Base-by-base conservation (phyloP, 1,284 basidiomycete species). In the Ustilago cynodontis region DNA sequence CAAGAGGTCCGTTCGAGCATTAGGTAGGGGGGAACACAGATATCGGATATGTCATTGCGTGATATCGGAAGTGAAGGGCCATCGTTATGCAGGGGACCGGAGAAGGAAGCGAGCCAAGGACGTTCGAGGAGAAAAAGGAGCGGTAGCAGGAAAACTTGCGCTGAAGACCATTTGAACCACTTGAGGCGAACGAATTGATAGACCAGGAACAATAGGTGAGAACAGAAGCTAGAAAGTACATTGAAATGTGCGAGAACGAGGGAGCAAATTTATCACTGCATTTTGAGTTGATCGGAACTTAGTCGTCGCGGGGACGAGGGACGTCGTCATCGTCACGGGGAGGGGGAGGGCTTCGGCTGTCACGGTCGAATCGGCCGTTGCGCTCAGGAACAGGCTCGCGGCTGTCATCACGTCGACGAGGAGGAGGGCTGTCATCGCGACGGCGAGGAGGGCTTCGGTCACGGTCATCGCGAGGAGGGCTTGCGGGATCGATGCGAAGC, bases 401-500 rank as follows among this genome's bases (percentile, higher is more conserved):
- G 61, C 71, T 72, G 60, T 71, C 71, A 20, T 70, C 65, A 31
- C 75, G 65, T 37, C 75, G 65, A 53, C 77, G 72, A 56, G 63
- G 61, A 29, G 69, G 70, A 22, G 72, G 74, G 50, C 72, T 76
- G 63, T 79, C 77, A 49, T 76, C 72, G 33, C 77, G 65, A 22
- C 74, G 68, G n/a, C 69, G 67, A 20, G 74, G 56, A 47, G 78
- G 80, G 69, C 80, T 81, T n/a, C 77, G 76, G 66, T 80, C 80
- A 43, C 80, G 70, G 22, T 80, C 78, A n/a, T 64, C 75, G 26
- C 75, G 68, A 16, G 68, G 49, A 26, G 69, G 75, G 24, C 64
- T 57, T 33, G 73, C 83, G 5, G 83, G 82, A 65, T 86, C 84
- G 49, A 78, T 82, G 29, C 84, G 82, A 24, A 86, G 76, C 64